Percentiles rank a stretch among this genome's conserved stretches.
These are phyloP conservation scores for Phytophthora melonis DNA, from an alignment of 352 stramenopile genomes.

Conservation along the genomic window DNA sequence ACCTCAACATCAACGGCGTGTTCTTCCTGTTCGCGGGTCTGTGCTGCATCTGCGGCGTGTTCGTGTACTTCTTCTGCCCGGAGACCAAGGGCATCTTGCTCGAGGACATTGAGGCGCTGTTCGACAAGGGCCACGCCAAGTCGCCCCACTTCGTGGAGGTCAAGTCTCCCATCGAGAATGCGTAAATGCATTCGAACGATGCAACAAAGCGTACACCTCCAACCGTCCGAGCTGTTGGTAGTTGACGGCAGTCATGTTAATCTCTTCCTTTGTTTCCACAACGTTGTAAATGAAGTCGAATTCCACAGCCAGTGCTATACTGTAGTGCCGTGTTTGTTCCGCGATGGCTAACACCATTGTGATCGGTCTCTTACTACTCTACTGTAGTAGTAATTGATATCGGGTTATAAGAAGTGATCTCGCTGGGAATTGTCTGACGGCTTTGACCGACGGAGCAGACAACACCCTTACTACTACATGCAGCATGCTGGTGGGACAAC, in stretches of 20 bases:
- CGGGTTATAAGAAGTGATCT: no score
- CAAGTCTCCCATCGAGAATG: constrained; percentile 22
- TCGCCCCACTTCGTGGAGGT: constrained; percentile 26
- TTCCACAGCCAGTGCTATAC: not conserved
- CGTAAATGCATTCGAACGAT: constrained; percentile 2
- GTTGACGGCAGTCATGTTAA: not conserved
- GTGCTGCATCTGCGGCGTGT: constrained; percentile 45
- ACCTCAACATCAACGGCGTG: constrained; percentile 28
- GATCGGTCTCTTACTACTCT: no score
- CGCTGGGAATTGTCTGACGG: no score
- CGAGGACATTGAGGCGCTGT: constrained; percentile 21
- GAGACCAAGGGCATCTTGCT: constrained; percentile 28
- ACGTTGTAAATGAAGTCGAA: not conserved
- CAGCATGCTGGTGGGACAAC: no score
- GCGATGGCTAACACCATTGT: no score
- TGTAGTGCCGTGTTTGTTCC: no score
- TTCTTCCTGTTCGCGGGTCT: constrained; percentile 35
- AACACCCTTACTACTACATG: no score
- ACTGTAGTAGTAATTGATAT: no score
- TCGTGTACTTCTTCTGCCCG: constrained; percentile 57
- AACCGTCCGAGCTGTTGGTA: not conserved
- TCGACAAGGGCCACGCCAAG: constrained; percentile 26
- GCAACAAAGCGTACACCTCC: constrained; percentile 26
- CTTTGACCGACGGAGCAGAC: no score
- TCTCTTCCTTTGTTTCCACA: not conserved